Percentiles rank a stretch among this genome's conserved stretches.
These are phyloP conservation scores for Sanguinoderma infundibulare DNA, from an alignment of 1,284 basidiomycete species.

Conservation along the genomic window DNA sequence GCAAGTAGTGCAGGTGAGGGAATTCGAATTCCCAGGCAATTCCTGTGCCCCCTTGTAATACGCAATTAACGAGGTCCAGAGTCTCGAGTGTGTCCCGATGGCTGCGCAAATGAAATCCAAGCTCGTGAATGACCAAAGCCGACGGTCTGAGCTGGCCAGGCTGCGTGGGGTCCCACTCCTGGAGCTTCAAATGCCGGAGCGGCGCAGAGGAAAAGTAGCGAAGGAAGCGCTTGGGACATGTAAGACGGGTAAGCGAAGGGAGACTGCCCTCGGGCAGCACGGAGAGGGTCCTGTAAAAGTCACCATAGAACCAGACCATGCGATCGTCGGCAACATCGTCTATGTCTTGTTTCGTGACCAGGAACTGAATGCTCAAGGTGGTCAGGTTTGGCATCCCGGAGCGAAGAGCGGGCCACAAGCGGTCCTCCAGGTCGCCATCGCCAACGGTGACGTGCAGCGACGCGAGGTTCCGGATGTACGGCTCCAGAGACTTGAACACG, in stretches of 20 bases:
- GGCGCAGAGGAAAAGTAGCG: not conserved
- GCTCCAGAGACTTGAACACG: not conserved
- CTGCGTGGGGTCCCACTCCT: not conserved
- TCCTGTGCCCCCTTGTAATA: fast-evolving
- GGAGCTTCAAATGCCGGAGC: not conserved
- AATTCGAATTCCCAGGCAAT: not conserved
- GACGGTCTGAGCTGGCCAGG: no score
- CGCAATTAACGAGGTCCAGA: no score
- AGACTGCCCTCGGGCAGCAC: not conserved
- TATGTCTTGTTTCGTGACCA: not conserved
- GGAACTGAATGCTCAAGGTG: not conserved
- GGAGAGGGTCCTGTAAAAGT: not conserved
- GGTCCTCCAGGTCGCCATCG: not conserved
- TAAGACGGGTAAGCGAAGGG: not conserved
- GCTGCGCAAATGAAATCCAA: not conserved
- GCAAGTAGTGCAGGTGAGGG: not conserved
- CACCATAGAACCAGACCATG: not conserved
- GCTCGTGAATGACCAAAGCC: not conserved
- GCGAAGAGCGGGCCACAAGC: not conserved
- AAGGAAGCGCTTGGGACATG: not conserved
- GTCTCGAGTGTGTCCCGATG: not conserved
- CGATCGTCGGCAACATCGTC: not conserved
- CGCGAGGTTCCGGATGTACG: not conserved
- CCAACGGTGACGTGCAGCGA: not conserved
- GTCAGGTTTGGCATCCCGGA: not conserved